Conservation (phyloP, 257 asterid species). For the Plantago elongata region DNA sequence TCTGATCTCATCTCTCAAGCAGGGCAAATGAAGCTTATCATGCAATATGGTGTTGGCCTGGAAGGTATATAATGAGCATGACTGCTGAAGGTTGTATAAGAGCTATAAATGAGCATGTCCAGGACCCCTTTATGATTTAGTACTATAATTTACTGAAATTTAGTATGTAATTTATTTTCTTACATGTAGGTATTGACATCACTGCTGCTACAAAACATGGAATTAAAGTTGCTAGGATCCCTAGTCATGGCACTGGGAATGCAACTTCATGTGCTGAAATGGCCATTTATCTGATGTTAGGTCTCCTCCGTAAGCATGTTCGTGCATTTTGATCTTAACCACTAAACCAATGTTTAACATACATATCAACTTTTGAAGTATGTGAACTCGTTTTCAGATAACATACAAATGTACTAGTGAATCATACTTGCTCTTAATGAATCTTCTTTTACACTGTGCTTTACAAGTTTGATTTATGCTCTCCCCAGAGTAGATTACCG, state of each 20-base stretch:
- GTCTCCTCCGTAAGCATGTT: slow-evolving; percentile 97
- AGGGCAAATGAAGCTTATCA: slow-evolving; percentile 74
- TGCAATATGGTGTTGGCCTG: slow-evolving; percentile 96
- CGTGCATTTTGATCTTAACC: slow-evolving; percentile 30
- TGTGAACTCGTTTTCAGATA: background rate
- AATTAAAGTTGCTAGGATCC: slow-evolving; percentile 88
- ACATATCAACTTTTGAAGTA: slow-evolving; percentile 5
- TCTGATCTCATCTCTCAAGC: slow-evolving; percentile 74
- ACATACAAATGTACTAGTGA: background rate
- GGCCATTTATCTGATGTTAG: slow-evolving; percentile 89
- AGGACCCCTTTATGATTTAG: no score
- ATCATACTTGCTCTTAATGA: background rate
- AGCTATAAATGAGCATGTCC: slow-evolving; percentile 1
- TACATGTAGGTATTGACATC: slow-evolving; percentile 63
- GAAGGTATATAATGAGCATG: slow-evolving; percentile 50
- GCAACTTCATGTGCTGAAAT: slow-evolving; percentile 98
- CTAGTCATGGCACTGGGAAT: slow-evolving; percentile 77
- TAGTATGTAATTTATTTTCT: background rate
- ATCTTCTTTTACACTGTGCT: background rate
- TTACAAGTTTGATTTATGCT: background rate
- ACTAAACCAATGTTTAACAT: background rate
- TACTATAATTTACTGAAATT: background rate
- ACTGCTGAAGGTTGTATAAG: background rate
- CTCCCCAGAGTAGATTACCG: no score
- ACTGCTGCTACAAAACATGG: slow-evolving; percentile 79